Base-by-base conservation (phyloP, 345 rosid species). In the Aurinia saxatilis region DNA sequence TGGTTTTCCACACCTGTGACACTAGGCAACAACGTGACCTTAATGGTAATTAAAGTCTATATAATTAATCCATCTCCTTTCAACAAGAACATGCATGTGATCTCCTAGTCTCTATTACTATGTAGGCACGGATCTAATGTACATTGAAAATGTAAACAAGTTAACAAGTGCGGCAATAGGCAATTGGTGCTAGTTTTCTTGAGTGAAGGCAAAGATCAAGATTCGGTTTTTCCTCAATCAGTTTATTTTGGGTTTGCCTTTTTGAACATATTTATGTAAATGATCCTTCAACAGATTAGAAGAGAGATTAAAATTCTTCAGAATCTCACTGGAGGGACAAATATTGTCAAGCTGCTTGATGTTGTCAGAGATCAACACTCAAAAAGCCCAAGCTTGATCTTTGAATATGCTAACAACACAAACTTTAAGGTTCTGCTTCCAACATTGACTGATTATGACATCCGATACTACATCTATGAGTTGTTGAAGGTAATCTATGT, bases 281-380 rank as follows among this genome's bases (percentile, higher is more conserved):
- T 46, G 57, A 7, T 46, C 39, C 7, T 39, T 70, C 11, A 41
- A 79, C 81, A 87, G 95, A 87, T 87, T 45, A 85, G 80, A 66
- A 83, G 95, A 61, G 95, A 87, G 79, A 85, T 87, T 44, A 87
- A 85, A 67, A 83, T 87, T 63, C 91, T 87, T 62, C 95, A 87
- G 78, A 87, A 87, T 76, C 85, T 87, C 27, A 85, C 89, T 68
- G 91, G 95, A 41, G 91, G 95, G 3, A 81, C n/a, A n/a, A n/a
- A n/a, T n/a, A n/a, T n/a, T n/a, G n/a, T n/a, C n/a, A n/a, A n/a
- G n/a, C n/a, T n/a, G 69, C 80, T 77, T 59, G 95, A 87, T 71
- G 82, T 83, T 66, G 95, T 87, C 38, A 72, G 95, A 73, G 95
- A 87, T 66, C 95, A 83, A 66, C 89, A 85, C 67, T 85, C 95